Evolutionary conservation across 805 yeast genomes (phyloP).

Genomic region (Kockiozyma suomiensis): DNA sequence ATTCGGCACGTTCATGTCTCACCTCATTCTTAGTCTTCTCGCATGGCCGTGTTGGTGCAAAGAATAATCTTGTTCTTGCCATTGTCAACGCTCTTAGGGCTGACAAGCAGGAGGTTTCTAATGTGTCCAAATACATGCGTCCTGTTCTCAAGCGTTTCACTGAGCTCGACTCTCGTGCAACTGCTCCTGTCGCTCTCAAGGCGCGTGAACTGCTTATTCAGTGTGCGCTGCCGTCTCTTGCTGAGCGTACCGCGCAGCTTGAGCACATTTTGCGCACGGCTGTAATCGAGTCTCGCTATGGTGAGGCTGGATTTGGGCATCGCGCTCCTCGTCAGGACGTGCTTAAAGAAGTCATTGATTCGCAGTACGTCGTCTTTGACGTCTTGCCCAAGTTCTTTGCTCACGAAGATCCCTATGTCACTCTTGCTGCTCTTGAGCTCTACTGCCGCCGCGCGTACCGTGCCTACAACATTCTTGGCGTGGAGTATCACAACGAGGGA

Average conservation of each 20-base stretch:
- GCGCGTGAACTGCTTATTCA: conserved; percentile 96
- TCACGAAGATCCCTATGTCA: conserved; percentile 81
- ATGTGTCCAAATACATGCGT: conserved; percentile 66
- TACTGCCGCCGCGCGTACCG: conserved; percentile 96
- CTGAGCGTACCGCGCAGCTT: conserved; percentile 95
- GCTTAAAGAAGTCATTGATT: conserved; percentile 90
- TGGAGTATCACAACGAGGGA: conserved; percentile 59
- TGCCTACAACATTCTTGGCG: conserved; percentile 84
- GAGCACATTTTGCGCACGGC: conserved; percentile 93
- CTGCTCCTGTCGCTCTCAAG: conserved; percentile 91
- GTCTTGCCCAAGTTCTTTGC: conserved; percentile 89
- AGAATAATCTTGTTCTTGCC: conserved; percentile 85
- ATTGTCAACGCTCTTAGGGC: conserved; percentile 75
- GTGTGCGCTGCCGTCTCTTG: conserved; percentile 93
- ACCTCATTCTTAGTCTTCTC: conserved; percentile 57
- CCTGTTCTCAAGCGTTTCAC: conserved; percentile 76
- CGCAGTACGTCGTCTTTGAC: conserved; percentile 94
- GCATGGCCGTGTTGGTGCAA: conserved; percentile 90
- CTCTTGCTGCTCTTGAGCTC: conserved; percentile 95
- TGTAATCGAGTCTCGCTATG: conserved; percentile 86
- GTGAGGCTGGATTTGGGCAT: conserved; percentile 75
- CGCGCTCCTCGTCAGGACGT: conserved; percentile 79
- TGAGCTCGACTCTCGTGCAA: conserved; percentile 83
- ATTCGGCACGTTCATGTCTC: not conserved
- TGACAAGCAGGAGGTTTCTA: conserved; percentile 24